Conservation (phyloP, 2,329 filamentous ascomycete genomes). For the Decorospora gaudefroyi region DNA sequence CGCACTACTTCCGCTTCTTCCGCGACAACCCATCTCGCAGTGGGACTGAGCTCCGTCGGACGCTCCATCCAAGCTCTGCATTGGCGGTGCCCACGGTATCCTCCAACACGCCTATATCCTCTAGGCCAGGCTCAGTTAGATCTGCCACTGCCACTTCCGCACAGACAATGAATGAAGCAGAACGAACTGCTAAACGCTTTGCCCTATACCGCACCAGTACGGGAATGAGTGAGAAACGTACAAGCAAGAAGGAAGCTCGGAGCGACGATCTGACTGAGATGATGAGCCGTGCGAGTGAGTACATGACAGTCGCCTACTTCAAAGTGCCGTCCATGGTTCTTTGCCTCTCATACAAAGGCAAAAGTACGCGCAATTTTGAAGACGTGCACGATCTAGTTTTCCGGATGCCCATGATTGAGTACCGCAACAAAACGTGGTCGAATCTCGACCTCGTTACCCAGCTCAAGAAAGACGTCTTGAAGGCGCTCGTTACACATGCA, state of each 20-base stretch:
- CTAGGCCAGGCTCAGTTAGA: constrained; percentile 40
- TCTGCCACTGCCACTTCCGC: constrained; percentile 34
- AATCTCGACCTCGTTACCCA: constrained; percentile 92
- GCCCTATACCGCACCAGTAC: constrained; percentile 47
- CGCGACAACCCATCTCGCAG: constrained; percentile 39
- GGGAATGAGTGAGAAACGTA: constrained; percentile 52
- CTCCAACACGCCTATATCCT: constrained; percentile 17
- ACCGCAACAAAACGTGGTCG: constrained; percentile 98
- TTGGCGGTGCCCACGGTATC: constrained; percentile 11
- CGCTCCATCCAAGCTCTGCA: constrained; percentile 39
- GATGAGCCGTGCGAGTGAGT: constrained; percentile 92
- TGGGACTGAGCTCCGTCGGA: constrained; percentile 38
- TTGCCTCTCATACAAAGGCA: constrained; percentile 95
- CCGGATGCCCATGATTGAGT: constrained; percentile 89
- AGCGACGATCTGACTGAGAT: constrained; percentile 94
- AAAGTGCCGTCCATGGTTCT: constrained; percentile 94
- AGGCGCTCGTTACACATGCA: constrained; percentile 90
- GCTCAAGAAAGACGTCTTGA: constrained; percentile 91
- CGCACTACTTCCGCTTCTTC: constrained; percentile 46
- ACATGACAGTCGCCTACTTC: constrained; percentile 96
- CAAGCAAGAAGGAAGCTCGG: constrained; percentile 61
- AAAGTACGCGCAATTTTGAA: constrained; percentile 91
- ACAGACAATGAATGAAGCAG: constrained; percentile 33
- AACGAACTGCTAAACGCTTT: constrained; percentile 47
- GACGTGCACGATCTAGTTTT: constrained; percentile 98